These are phyloP conservation scores for Polychaeton citri DNA, from an alignment of 2,329 filamentous ascomycete genomes.

Conservation along the genomic window DNA sequence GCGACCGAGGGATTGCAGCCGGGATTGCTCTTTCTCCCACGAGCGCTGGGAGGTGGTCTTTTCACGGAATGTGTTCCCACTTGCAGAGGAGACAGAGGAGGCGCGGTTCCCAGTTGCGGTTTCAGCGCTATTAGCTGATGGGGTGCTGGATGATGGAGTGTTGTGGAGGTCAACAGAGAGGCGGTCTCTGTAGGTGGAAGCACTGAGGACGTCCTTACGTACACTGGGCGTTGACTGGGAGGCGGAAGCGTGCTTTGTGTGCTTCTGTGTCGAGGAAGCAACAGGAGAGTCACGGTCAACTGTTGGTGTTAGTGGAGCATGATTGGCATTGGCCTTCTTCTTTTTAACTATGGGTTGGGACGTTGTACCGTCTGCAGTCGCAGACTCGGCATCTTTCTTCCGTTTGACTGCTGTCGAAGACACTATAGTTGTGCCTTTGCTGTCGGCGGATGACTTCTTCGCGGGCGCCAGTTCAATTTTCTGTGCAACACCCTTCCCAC, in stretches of 20 bases:
- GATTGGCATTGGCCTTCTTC: background rate
- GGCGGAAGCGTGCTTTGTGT: background rate
- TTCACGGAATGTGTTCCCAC: background rate
- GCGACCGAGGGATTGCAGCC: constrained; percentile 28
- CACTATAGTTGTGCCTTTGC: no score
- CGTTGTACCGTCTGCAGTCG: background rate
- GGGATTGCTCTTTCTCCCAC: constrained; percentile 25
- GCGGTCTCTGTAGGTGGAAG: background rate
- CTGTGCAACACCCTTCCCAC: constrained; percentile 18
- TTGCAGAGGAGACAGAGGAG: background rate
- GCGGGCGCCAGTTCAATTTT: constrained; percentile 10
- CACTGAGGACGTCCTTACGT: background rate
- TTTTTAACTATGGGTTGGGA: background rate
- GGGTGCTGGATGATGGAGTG: constrained; percentile 6
- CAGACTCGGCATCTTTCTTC: constrained; percentile 2
- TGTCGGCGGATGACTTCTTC: constrained; percentile 1
- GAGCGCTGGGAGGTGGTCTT: constrained; percentile 19
- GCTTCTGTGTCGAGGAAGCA: background rate
- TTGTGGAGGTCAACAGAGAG: background rate
- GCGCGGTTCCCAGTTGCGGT: constrained; percentile 9
- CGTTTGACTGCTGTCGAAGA: background rate
- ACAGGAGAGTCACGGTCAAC: background rate
- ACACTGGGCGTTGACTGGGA: background rate
- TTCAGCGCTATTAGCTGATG: constrained; percentile 9
- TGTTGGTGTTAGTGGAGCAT: background rate